Percentiles rank a stretch among this genome's conserved stretches.
Conservation (phyloP, 768 basidiomycete species). For the Mycena latifolia region DNA sequence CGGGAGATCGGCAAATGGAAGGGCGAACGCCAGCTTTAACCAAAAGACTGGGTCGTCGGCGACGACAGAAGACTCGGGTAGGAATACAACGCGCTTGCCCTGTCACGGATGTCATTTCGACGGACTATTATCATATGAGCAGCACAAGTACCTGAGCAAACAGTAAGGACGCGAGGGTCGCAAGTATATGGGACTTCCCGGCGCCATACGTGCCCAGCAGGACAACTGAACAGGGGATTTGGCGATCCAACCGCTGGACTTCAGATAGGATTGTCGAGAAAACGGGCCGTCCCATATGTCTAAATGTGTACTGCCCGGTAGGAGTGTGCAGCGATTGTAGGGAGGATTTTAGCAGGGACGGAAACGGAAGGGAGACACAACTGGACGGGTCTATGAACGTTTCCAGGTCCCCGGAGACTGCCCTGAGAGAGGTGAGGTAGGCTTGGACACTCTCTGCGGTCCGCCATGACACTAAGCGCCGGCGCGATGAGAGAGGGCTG, state of each 20-base stretch:
- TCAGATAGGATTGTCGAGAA: conserved; percentile 14
- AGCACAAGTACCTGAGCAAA: conserved; percentile 23
- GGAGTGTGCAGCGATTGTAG: conserved; percentile 13
- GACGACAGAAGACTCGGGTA: conserved; percentile 24
- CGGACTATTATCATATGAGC: not conserved
- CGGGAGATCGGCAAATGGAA: conserved; percentile 31
- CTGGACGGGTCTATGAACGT: conserved; percentile 9
- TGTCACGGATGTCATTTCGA: not conserved
- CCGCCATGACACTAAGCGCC: not conserved
- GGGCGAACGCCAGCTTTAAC: conserved; percentile 33
- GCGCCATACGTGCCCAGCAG: conserved; percentile 25
- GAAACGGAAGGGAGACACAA: conserved; percentile 24
- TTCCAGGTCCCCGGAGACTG: conserved; percentile 1
- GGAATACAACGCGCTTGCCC: conserved; percentile 29
- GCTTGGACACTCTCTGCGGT: conserved; percentile 13
- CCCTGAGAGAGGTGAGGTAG: conserved; percentile 15
- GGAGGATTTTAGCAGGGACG: conserved; percentile 31
- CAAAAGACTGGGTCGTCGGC: conserved; percentile 29
- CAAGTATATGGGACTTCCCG: conserved; percentile 34
- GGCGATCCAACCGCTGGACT: conserved; percentile 21
- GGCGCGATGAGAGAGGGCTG: not conserved
- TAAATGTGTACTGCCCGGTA: conserved; percentile 14
- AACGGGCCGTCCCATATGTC: conserved; percentile 28
- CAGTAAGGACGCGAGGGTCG: conserved; percentile 27
- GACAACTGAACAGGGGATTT: conserved; percentile 17